A percentile compares a stretch with the other conserved stretches of the same genome.
phyloP scores from a whole-genome alignment of 495 filamentous ascomycete genomes.

The Penicillium soppii region DNA sequence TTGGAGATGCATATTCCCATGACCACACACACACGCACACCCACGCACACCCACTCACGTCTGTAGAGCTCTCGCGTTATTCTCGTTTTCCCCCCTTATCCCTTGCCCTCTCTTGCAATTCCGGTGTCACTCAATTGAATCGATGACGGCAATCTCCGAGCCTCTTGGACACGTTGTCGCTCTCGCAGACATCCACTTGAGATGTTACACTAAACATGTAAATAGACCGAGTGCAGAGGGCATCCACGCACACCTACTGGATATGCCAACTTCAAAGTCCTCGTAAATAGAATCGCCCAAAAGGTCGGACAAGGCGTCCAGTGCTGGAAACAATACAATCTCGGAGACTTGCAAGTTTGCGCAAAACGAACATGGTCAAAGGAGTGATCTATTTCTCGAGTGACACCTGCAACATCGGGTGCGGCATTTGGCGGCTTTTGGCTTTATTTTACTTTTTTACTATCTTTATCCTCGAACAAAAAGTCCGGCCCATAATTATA shows the following conservation, averaged over 20 bases:
- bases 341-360: conserved; percentile 2
- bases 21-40: too few relatives aligned
- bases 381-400: background rate
- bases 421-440: background rate
- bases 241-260: conserved; percentile 19
- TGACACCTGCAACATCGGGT: background rate
- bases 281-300: background rate
- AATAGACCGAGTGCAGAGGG: conserved; percentile 22
- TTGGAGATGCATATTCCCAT: conserved; percentile 3
- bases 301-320: conserved; percentile 24
- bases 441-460: background rate
- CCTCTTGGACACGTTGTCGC: conserved; percentile 3
- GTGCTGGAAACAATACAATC: conserved; percentile 8
- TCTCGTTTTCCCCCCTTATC: background rate
- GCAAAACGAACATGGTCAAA: background rate
- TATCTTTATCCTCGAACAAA: background rate
- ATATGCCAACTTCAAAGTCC: conserved; percentile 5
- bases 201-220: conserved; percentile 24
- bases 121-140: background rate
- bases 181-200: background rate
- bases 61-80: background rate
- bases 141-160: conserved; percentile 25
- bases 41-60: background rate
- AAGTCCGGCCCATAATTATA: background rate
- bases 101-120: background rate